Conservation (phyloP, 139 green algal genomes). For the Chlamydomonas schloesseri region DNA sequence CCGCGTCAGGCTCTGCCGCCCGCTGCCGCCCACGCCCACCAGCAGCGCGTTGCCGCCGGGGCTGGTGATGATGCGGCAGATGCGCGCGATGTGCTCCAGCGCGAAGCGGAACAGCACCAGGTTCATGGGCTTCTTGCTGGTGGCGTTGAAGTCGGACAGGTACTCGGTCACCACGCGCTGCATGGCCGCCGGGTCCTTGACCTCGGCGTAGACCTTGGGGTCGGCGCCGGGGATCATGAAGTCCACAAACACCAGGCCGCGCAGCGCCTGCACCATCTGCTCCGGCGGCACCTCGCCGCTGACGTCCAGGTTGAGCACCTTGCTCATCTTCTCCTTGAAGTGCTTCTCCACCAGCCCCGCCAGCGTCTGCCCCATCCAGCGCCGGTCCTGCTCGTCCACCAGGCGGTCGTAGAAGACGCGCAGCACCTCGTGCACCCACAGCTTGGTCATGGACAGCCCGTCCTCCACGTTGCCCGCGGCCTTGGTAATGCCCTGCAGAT, state of each 20-base stretch:
- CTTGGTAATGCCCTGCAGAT: constrained; percentile 68
- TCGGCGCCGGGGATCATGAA: constrained; percentile 80
- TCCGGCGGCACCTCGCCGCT: constrained; percentile 48
- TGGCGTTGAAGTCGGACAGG: constrained; percentile 81
- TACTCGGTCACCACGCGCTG: constrained; percentile 67
- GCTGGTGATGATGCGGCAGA: constrained; percentile 77
- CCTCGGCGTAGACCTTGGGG: constrained; percentile 65
- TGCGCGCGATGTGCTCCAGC: constrained; percentile 79
- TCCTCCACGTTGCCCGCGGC: constrained; percentile 58
- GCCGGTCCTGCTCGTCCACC: constrained; percentile 66
- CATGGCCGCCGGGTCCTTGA: constrained; percentile 60
- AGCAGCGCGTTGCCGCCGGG: constrained; percentile 82
- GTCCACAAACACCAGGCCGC: constrained; percentile 81
- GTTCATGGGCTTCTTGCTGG: constrained; percentile 81
- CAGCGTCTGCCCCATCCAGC: constrained; percentile 67
- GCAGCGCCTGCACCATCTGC: constrained; percentile 58
- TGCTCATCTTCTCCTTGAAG: constrained; percentile 80
- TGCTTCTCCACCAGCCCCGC: constrained; percentile 68
- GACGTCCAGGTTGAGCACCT: constrained; percentile 46
- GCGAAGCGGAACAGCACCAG: constrained; percentile 85
- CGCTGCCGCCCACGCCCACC: constrained; percentile 80
- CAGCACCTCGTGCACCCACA: constrained; percentile 81
- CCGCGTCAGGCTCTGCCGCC: constrained; percentile 75
- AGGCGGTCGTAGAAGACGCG: constrained; percentile 69
- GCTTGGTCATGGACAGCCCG: constrained; percentile 47